Evolutionary conservation across 2,329 filamentous ascomycete species (phyloP), one percentile per base, ranked within the genome.

Genomic region (Neopestalotiopsis sp.): DNA sequence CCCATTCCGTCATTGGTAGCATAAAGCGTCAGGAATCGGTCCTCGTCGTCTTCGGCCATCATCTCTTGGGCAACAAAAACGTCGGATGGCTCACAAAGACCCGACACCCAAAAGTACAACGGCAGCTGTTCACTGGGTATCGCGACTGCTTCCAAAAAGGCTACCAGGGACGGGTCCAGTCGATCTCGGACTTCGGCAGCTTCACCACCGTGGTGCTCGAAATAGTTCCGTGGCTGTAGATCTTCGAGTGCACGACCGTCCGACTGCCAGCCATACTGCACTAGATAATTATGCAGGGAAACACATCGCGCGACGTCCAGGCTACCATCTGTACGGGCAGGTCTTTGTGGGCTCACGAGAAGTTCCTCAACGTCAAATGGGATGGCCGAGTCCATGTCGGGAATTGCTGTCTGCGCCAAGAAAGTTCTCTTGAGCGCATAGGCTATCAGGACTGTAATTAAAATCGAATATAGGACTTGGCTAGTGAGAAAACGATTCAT

Each of bases 71-170:
- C 61, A 42, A 70, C 72, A 67, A 80, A 74, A 61, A 78, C 59
- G 4, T 32, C 53, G 24, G 57, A 34, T 59, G 74, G 72, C 24
- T 67, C 28, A 28, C 67, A 65, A 64, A 76, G 57, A 10, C 67
- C 70, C 4, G 32, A 32, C 38, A 67, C 76, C 70, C 72, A 74
- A 73, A 75, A 76, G 73, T 73, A 75, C 64, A 76, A 66, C 56
- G 70, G 71, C 53, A 70, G 28, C 17, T 28, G 66, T 45, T 70
- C 57, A 66, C 63, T 40, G 68, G 73, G 71, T n/a, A 71, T 62
- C 45, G 73, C 68, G 56, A 73, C 73, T 24, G 65, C 61, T 14
- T 69, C 69, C 59, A 78, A 72, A 68, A 78, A 78, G 38, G 72
- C 70, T 9, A 61, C 70, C 20, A 78, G 45, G 3, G 74, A 76